Base-by-base conservation (phyloP, 2,329 filamentous ascomycete genomes). In the Curvularia verruculosa region DNA sequence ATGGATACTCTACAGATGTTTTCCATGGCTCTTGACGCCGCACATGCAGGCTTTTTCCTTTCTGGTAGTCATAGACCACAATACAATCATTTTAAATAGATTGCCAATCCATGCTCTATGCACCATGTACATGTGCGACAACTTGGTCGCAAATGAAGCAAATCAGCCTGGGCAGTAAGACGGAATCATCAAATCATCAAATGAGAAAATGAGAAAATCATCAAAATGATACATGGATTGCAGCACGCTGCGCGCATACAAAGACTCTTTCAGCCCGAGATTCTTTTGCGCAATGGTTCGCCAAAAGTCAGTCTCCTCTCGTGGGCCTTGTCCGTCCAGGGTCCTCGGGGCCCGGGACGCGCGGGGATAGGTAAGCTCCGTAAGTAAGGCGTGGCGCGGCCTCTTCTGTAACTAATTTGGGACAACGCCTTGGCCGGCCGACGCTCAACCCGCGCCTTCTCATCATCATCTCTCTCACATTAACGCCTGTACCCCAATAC, bases 381-480 rank as follows among this genome's bases (percentile, higher is more conserved):
- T 39, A n/a, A 56, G 49, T 39, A n/a, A 56, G 64, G 51, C 51
- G 69, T 67, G 69, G 62, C 65, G 64, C 63, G 54, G 66, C 58
- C 48, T 59, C 46, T 24, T 49, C 52, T 59, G 63, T 62, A 63
- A 49, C 66, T 69, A 69, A 64, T 59, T 67, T 58, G 58, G 64
- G 63, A 64, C 49, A 51, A 52, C 49, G 61, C 57, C 65, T 65
- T 61, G 65, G 60, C 54, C 49, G 59, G n/a, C n/a, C n/a, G 54
- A 28, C 51, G 61, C 65, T 62, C 63, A 68, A 65, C 67, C 62
- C 59, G 63, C 64, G 55, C 63, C 37, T 41, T 58, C 49, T 43
- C 57, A 63, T 56, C 57, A 63, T 56, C 59, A 60, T 48, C 55
- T 50, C 44, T 49, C 49, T 18, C 31, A 4, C 46, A 12, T 15